phyloP scores from a whole-genome alignment of 2,329 filamentous ascomycete genomes.

The Mariannaea sp. region DNA sequence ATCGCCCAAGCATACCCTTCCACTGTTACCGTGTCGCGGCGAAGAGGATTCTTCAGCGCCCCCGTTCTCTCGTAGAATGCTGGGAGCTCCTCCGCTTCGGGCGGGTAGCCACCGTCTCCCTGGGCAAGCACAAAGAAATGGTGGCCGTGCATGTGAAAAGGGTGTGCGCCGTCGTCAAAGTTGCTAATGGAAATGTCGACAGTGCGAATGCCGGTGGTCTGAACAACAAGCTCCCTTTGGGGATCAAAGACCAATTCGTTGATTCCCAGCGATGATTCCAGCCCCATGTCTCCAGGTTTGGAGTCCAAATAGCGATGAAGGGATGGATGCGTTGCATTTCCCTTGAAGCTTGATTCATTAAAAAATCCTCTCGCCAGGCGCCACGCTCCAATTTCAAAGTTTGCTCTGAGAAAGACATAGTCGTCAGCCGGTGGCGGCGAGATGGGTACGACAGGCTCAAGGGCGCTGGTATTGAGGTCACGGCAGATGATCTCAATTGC shows the following conservation, averaged over 20 bases:
- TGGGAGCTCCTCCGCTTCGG: slow-evolving; percentile 32
- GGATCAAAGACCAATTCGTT: slow-evolving; percentile 40
- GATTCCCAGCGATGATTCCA: slow-evolving; percentile 28
- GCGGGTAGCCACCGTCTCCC: slow-evolving; percentile 43
- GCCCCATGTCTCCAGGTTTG: slow-evolving; percentile 19
- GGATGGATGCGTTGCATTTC: slow-evolving; percentile 43
- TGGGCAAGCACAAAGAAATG: slow-evolving; percentile 55
- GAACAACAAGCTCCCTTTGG: slow-evolving; percentile 49
- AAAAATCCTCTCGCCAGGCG: slow-evolving; percentile 59
- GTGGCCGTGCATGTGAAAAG: slow-evolving; percentile 64
- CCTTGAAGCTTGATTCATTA: slow-evolving; percentile 56
- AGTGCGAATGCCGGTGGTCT: slow-evolving; percentile 56
- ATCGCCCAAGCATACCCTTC: slow-evolving; percentile 60
- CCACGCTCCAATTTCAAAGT: slow-evolving; percentile 61
- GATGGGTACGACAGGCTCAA: slow-evolving; percentile 46
- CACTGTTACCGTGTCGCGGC: slow-evolving; percentile 53
- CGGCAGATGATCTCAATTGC: slow-evolving; percentile 54
- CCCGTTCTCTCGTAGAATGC: slow-evolving; percentile 30
- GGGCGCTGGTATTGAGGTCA: slow-evolving; percentile 56
- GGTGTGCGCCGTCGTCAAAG: slow-evolving; percentile 56
- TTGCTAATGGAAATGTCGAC: slow-evolving; percentile 64
- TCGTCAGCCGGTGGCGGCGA: slow-evolving; percentile 46
- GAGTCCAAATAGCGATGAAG: slow-evolving; percentile 44
- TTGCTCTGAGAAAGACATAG: slow-evolving; percentile 53
- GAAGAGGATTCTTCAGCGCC: slow-evolving; percentile 40